Evolutionary conservation across 768 basidiomycete genomes (phyloP).

Genomic region (Tylopilus vinaceipallidus): DNA sequence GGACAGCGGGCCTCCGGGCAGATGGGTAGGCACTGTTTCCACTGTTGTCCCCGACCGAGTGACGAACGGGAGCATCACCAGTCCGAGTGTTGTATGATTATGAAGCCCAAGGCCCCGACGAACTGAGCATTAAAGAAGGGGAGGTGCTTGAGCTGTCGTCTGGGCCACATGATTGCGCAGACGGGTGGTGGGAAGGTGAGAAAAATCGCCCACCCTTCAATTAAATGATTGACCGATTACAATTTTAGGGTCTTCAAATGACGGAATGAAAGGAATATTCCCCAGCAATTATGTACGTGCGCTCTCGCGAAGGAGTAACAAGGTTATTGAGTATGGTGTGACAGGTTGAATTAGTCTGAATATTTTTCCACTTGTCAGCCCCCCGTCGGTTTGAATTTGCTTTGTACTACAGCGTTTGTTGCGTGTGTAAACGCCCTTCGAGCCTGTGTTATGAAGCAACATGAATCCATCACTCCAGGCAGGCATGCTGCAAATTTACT

Average conservation of each 20-base stretch:
- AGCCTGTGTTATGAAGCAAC: slow-evolving; percentile 15
- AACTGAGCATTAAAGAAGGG: slow-evolving; percentile 60
- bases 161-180: slow-evolving; percentile 60
- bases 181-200: slow-evolving; percentile 88
- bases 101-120: slow-evolving; percentile 67
- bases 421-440: slow-evolving; percentile 25
- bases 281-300: slow-evolving; percentile 82
- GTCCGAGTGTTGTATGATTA: slow-evolving; percentile 86
- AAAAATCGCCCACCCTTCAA: slow-evolving; percentile 16
- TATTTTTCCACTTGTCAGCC: background rate
- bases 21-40: slow-evolving; percentile 44
- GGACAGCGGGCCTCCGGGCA: slow-evolving; percentile 39
- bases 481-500: slow-evolving; percentile 22
- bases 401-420: slow-evolving; percentile 19
- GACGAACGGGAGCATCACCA: slow-evolving; percentile 28
- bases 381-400: slow-evolving; percentile 9
- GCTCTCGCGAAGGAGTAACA: slow-evolving; percentile 10
- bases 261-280: slow-evolving; percentile 75
- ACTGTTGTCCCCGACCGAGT: slow-evolving; percentile 1
- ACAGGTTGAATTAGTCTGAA: slow-evolving; percentile 52
- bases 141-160: slow-evolving; percentile 62
- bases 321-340: slow-evolving; percentile 21
- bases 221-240: slow-evolving; percentile 25
- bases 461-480: slow-evolving; percentile 13
- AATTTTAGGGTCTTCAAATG: slow-evolving; percentile 53